A percentile compares a stretch with the other conserved stretches of the same genome.
phyloP scores from a whole-genome alignment of 768 basidiomycete genomes.

The Suillus brevipes region DNA sequence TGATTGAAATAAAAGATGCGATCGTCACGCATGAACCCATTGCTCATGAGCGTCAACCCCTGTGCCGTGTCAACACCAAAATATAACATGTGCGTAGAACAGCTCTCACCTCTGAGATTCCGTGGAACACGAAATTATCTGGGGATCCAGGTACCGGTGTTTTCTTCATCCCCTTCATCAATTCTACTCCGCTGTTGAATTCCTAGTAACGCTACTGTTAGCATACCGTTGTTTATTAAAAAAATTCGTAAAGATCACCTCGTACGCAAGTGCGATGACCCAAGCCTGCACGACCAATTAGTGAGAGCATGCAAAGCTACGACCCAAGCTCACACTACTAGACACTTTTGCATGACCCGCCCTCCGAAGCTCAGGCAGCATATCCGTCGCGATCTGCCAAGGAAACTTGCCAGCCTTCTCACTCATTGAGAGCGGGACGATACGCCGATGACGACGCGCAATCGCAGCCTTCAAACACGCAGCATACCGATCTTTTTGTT shows the following conservation, averaged over 20 bases:
- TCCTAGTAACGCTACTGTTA: constrained; percentile 4
- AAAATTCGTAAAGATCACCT: constrained; percentile 7
- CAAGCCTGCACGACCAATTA: constrained; percentile 17
- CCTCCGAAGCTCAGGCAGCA: constrained; percentile 8
- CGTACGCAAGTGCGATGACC: constrained; percentile 17
- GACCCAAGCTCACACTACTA: constrained; percentile 10
- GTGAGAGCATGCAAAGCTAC: background rate
- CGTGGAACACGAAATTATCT: background rate
- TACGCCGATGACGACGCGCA: constrained; percentile 15
- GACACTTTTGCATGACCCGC: background rate
- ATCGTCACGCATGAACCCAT: constrained; percentile 28
- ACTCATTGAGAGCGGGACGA: background rate
- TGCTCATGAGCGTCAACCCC: constrained; percentile 21
- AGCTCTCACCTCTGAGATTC: background rate
- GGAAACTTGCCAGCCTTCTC: constrained; percentile 1
- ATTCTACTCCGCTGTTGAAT: constrained; percentile 4
- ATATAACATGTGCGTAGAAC: background rate
- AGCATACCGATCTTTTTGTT: constrained; percentile 38
- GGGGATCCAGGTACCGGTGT: background rate
- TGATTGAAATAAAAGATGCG: constrained; percentile 25
- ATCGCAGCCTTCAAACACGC: constrained; percentile 25
- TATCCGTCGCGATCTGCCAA: constrained; percentile 12
- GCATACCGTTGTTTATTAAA: background rate
- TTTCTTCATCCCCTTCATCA: constrained; percentile 11
- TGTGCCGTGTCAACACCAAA: constrained; percentile 4